These are phyloP conservation scores for Lactifluus echinatus DNA, from an alignment of 768 basidiomycete genomes.

Conservation along the genomic window DNA sequence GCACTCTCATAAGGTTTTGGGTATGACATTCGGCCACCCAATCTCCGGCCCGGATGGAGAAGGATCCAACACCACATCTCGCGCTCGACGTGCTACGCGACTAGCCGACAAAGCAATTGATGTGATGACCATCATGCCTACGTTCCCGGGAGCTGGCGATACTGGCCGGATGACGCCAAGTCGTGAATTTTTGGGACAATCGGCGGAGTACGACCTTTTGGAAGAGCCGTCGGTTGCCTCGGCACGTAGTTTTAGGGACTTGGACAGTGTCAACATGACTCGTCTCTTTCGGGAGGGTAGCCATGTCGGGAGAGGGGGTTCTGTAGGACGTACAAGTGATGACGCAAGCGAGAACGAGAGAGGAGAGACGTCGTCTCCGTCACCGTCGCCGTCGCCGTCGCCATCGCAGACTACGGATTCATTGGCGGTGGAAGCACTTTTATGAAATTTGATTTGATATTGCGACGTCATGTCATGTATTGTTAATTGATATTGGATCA, in stretches of 20 bases:
- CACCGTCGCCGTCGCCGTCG: too few relatives aligned
- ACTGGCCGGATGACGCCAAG: background rate
- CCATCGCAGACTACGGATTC: background rate
- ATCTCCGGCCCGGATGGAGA: background rate
- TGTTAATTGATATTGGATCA: too few relatives aligned
- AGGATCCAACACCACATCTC: background rate
- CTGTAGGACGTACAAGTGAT: background rate
- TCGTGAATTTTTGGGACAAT: background rate
- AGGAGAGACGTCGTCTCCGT: too few relatives aligned
- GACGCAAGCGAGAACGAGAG: background rate
- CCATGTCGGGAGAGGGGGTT: background rate
- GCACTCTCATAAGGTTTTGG: background rate
- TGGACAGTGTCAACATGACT: background rate
- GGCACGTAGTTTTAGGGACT: background rate
- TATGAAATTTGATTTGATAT: background rate
- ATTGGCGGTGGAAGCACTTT: background rate
- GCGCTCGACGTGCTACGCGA: background rate
- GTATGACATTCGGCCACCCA: constrained; percentile 8
- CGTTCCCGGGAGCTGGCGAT: background rate
- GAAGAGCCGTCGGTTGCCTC: constrained; percentile 1
- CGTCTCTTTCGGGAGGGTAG: background rate
- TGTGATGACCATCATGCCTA: background rate
- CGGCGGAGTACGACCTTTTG: constrained; percentile 4
- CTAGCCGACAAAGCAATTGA: constrained; percentile 3
- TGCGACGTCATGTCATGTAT: too few relatives aligned